A percentile compares a stretch with the other conserved stretches of the same genome.
Conservation (phyloP, 2,329 filamentous ascomycete genomes). For the Orbilia javanica region DNA sequence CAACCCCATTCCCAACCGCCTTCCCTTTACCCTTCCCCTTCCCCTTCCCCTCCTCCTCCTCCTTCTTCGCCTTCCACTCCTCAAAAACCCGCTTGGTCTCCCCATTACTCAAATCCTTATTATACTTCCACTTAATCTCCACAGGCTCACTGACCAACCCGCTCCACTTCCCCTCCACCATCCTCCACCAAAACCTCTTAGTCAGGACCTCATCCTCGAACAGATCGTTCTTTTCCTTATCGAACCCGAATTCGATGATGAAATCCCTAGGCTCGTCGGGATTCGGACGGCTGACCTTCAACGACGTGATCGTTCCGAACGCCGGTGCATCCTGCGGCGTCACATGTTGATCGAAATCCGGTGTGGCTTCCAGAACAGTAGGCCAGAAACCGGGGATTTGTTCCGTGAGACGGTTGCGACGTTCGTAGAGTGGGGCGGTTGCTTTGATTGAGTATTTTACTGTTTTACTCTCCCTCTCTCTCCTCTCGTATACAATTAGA, state of each 20-base stretch:
- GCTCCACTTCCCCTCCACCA: conserved; percentile 74
- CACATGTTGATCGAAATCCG: conserved; percentile 88
- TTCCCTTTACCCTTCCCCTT: conserved; percentile 65
- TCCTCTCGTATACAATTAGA: too few species aligned
- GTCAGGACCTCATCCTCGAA: conserved; percentile 83
- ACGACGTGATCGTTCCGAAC: conserved; percentile 75
- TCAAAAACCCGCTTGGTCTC: conserved; percentile 79
- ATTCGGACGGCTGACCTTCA: conserved; percentile 72
- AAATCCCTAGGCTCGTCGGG: conserved; percentile 81
- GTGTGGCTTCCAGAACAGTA: conserved; percentile 83
- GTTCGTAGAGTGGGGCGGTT: conserved; percentile 78
- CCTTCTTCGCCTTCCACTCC: conserved; percentile 75
- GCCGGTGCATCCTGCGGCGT: conserved; percentile 82
- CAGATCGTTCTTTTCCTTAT: conserved; percentile 83
- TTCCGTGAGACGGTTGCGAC: conserved; percentile 77
- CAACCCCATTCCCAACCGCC: conserved; percentile 60
- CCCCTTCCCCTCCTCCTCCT: conserved; percentile 62
- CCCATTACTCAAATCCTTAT: conserved; percentile 85
- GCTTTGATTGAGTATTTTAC: conserved; percentile 80
- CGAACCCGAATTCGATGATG: conserved; percentile 74
- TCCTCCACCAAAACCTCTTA: conserved; percentile 92
- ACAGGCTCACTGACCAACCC: conserved; percentile 91
- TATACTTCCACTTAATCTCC: conserved; percentile 86
- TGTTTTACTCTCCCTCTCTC: conserved; percentile 64
- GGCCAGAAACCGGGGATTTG: conserved; percentile 92